Evolutionary conservation across 2,329 filamentous ascomycete genomes (phyloP).

Genomic region (Alternaria atra): DNA sequence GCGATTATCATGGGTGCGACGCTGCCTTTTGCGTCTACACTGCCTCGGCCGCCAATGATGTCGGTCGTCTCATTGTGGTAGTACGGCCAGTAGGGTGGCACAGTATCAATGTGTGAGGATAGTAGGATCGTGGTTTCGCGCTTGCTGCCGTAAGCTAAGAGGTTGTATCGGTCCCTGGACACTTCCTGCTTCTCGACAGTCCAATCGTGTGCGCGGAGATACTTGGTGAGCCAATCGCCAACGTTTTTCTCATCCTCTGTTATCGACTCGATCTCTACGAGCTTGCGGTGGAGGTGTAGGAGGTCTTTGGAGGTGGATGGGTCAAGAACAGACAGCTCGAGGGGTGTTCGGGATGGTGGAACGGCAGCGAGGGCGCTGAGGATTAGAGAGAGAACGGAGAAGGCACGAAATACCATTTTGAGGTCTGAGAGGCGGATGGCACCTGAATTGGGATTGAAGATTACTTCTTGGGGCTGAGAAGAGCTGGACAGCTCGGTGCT

Average conservation of each 20-base stretch:
- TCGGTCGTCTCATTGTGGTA: constrained; percentile 59
- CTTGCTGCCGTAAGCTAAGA: constrained; percentile 71
- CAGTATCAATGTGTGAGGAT: constrained; percentile 83
- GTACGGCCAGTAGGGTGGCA: constrained; percentile 75
- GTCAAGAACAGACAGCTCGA: constrained; percentile 28
- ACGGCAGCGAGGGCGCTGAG: constrained; percentile 19
- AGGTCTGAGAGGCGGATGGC: not conserved
- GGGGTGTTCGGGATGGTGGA: constrained; percentile 4
- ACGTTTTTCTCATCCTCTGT: constrained; percentile 73
- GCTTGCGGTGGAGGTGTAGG: constrained; percentile 75
- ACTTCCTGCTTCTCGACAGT: constrained; percentile 68
- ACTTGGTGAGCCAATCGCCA: constrained; percentile 72
- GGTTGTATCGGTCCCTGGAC: constrained; percentile 70
- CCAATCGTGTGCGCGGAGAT: constrained; percentile 69
- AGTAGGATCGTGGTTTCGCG: constrained; percentile 70
- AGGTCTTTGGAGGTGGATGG: constrained; percentile 57
- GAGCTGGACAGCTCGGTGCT: not conserved
- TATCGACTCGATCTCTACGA: constrained; percentile 79
- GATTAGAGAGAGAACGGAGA: constrained; percentile 25
- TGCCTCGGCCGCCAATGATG: constrained; percentile 75
- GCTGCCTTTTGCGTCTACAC: constrained; percentile 67
- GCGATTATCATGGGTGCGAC: constrained; percentile 79
- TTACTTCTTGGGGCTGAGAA: constrained; percentile 3
- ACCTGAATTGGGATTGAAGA: constrained; percentile 10
- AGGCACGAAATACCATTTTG: constrained; percentile 26